These are phyloP conservation scores for Lithocarpus polystachyus DNA, from an alignment of 306 rosid species.

Conservation along the genomic window DNA sequence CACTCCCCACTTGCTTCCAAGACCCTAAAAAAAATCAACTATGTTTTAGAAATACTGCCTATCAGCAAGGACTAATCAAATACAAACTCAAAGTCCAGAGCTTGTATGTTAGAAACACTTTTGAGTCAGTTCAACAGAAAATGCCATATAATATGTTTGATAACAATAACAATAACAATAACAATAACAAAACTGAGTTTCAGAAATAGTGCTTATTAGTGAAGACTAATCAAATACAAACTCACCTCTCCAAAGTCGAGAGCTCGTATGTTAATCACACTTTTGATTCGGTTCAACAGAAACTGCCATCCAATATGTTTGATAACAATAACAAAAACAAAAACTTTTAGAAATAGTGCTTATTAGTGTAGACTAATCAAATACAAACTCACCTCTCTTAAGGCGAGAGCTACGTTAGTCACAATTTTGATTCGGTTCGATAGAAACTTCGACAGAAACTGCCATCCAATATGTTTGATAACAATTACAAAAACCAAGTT, in stretches of 20 bases:
- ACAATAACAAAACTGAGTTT: neutral
- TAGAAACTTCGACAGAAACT: neutral
- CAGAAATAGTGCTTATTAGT: neutral
- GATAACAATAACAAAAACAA: neutral
- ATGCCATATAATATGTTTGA: neutral
- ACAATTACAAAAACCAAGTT: neutral
- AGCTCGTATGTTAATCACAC: neutral
- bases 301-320: neutral
- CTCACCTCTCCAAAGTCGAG: neutral
- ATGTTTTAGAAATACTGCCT: neutral
- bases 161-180: neutral
- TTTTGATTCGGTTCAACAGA: neutral
- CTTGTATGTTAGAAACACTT: neutral
- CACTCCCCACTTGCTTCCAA: too few relatives aligned
- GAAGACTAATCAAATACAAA: neutral
- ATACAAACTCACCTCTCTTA: neutral
- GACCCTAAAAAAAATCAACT: neutral
- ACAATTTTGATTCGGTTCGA: neutral
- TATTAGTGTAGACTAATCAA: neutral
- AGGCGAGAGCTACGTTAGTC: neutral
- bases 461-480: too few relatives aligned
- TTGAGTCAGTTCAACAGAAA: neutral
- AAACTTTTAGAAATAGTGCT: neutral
- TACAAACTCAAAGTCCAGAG: neutral
- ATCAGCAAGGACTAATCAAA: too few relatives aligned